Base-by-base conservation (phyloP, 2,329 filamentous ascomycete genomes). In the Hypoxylon sp. region DNA sequence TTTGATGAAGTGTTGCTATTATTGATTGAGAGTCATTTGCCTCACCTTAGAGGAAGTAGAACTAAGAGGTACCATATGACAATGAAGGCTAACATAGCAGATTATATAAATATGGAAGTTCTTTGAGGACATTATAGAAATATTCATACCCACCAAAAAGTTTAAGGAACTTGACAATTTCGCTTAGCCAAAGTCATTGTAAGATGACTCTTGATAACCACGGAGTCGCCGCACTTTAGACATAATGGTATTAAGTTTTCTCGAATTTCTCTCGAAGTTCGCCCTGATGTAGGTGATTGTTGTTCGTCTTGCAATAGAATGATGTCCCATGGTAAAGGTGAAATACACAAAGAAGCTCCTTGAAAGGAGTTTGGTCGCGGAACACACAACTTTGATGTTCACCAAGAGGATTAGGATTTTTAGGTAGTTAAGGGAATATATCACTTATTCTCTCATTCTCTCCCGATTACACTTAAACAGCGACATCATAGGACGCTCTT, bases 141-240 rank as follows among this genome's bases (percentile, higher is more conserved):
- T 58, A 62, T 69, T 71, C 26, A 58, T 39, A n/a, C 2, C 13
- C 10, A 50, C 62, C 47, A 63, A 70, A 58, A 51, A 63, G 35
- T 35, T 35, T 19, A 35, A 57, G 8, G 13, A 9, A 39, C 10
- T 33, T 26, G 42, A 22, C 31, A 68, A 51, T 57, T 48, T 67
- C 55, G 31, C 50, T 52, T 63, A 62, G 10, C 26, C 24, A n/a
- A 54, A 52, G 24, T 61, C 63, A 67, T 71, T 70, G 66, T 71
- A n/a, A 4, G 9, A 58, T 33, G 5, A 35, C 19, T 13, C 31
- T 42, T 48, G 31, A 19, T 22, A 35, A 17, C 11, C 22, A 35
- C 37, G 24, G 31, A n/a, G 5, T 37, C 8, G 51, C 22, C 22
- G 39, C 22, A 26, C 10, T 39, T 3, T n/a, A 14, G 48, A 22